Evolutionary conservation across 2,329 filamentous ascomycete species (phyloP), one percentile per base, ranked within the genome.

Genomic region (Allantophomopsis cytisporea): DNA sequence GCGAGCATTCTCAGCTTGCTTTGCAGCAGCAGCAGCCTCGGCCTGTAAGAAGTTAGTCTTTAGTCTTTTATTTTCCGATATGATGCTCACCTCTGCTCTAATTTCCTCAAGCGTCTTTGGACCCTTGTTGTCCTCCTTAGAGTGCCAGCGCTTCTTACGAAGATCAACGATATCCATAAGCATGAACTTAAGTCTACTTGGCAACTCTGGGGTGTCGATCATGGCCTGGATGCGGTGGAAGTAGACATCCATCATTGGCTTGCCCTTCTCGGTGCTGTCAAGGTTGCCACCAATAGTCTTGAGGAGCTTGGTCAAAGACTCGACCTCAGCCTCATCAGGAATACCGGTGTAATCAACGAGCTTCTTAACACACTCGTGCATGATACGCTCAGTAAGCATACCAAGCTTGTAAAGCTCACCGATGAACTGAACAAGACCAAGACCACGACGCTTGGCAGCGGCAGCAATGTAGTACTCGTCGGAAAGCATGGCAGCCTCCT

Each of bases 321-420:
- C 91, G 44, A 98, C 82, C 60, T 95, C 88, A 39, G 89, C 84
- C 64, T 98, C 91, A 52, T 98, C 91, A 35, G 91, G 91, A 44
- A 86, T 68, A 45, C 85, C 87, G 55, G 89, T 82, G 62, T 93
- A 96, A 64, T 98, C 89, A 49, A 98, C 84, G 47, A 98, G 75
- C 64, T 94, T 94, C 66, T 87, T 81, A 20, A 98, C 87, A 73
- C 91, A 98, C 63, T 95, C 86, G 68, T 98, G 89, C 91, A 98
- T 98, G 64, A 98, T 98, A 60, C 89, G 84, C 61, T 95, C 85
- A 45, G 91, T 98, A 61, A 98, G 74, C 91, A 98, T 98, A 59
- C 83, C 80, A 44, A 98, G 78, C 71, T 96, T 98, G 76, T 94
- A 98, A 35, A 98, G 76, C 65, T 98, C 91, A 68, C 91, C 91